Base-by-base conservation (phyloP, 1,284 basidiomycete species). In the Peniophora sp. region DNA sequence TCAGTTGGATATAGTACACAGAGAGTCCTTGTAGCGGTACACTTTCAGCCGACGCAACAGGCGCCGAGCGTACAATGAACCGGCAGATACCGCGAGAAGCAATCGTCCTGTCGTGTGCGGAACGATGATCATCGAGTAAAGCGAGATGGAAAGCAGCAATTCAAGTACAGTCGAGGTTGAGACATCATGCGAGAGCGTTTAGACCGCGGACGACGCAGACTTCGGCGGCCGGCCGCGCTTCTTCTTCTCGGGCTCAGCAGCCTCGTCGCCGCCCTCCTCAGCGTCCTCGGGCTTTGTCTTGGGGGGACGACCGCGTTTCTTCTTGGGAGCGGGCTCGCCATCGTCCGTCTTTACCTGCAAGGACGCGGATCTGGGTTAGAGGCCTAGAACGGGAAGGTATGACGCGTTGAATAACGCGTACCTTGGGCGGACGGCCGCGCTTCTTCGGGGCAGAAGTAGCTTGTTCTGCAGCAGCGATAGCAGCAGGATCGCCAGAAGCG, bases 391-490 rank as follows among this genome's bases (percentile, higher is more conserved):
- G n/a, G n/a, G 5, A 41, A 47, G 34, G 48, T 41, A 41, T 37
- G 27, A 41, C 45, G 50, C 45, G 37, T n/a, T n/a, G n/a, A n/a
- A n/a, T 46, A 44, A 50, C 57, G 62, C 66, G 65, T 64, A 87
- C 86, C 78, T 89, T 89, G 62, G 80, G 85, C 51, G 86, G 86
- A 62, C 87, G 74, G 44, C 88, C 87, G 61, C 87, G 77, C 51
- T 72, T 74, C 70, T 83, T 82, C 70, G 78, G 79, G 22, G 62
- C 64, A 41, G 52, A 55, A 36, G 56, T 66, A n/a, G 70, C 57
- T 32, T 72, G 62, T 47, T 70, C 60, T 47, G 65, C 65, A 22
- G 71, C 58, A 3, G 68, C 60, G 17, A 70, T 58, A 12, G 73
- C 62, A 41, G 69, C 57, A 53, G 64, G 64, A 58, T 70, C 63